Base-by-base conservation (phyloP, 2,329 filamentous ascomycete species). In the Phoma sp. region DNA sequence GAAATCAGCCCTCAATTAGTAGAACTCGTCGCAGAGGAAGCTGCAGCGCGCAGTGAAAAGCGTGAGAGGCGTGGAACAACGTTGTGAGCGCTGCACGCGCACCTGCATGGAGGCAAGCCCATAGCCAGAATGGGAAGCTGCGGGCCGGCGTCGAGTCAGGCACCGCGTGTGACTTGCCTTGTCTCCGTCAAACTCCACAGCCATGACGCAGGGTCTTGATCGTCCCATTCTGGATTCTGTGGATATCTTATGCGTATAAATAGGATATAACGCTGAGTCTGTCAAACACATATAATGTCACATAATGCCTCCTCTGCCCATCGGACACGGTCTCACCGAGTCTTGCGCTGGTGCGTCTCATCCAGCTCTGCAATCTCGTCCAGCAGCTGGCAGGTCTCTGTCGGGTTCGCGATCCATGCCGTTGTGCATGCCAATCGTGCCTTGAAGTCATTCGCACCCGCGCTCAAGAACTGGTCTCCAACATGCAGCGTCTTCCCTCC, bases 391-490 rank as follows among this genome's bases (percentile, higher is more conserved):
- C 96, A 91, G 27, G 95, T 99, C 81, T 99, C 95, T 0, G 83
- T 81, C 0, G 95, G 95, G 70, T 86, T 97, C 1, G 95, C 93
- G 62, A 99, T 96, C 95, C 95, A 99, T 1, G 93, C 93, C 22
- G 95, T 98, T 0, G 93, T 97, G 30, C 91, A 95, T 18, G 96
- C 93, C 66, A 92, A 85, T 27, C 93, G 83, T 7, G 93, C 95
- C 79, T 97, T 96, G 80, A 98, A 99, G 76, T 99, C 95, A 76
- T 99, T 99, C 13, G 92, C 91, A 10, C 72, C 72, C 3, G 93
- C 93, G 57, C 90, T 96, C 59, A 99, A 78, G 75, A 99, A 99
- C 77, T 99, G 95, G 76, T 99, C 86, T 11, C 95, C 95, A 4
- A 99, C 91, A 76, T 99, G 95, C 53, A 99, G 80, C 7, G 93